phyloP scores from a whole-genome alignment of 1,139 yeast species.

The Nadsonia starkeyi-henricii region DNA sequence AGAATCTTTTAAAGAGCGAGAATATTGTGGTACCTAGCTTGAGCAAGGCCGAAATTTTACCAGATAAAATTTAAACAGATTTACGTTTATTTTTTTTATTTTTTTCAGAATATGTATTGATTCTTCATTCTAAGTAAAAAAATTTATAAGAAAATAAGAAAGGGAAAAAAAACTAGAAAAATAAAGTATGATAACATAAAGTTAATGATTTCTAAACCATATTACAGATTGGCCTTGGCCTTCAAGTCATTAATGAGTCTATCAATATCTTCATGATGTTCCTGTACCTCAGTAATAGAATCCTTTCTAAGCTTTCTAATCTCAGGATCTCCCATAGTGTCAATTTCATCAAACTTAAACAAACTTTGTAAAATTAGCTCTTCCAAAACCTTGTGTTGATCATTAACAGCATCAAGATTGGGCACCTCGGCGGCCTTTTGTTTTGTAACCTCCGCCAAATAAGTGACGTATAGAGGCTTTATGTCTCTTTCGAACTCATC shows the following conservation, averaged over 20 bases:
- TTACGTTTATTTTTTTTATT: not conserved
- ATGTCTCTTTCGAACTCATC: constrained; percentile 18
- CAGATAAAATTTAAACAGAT: not conserved
- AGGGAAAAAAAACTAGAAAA: too few species aligned
- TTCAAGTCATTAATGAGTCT: constrained; percentile 12
- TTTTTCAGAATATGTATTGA: not conserved
- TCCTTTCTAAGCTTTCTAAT: constrained; percentile 24
- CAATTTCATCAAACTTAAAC: constrained; percentile 27
- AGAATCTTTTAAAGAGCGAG: constrained; percentile 15
- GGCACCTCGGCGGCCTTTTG: constrained; percentile 12
- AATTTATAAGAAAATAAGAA: too few species aligned
- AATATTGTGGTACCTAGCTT: constrained; percentile 16
- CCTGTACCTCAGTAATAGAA: constrained; percentile 26
- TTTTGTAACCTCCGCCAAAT: constrained; percentile 10
- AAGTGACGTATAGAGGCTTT: constrained; percentile 20
- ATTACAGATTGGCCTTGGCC: constrained; percentile 1
- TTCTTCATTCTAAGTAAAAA: not conserved
- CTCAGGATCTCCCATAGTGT: constrained; percentile 23
- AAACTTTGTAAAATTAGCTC: constrained; percentile 28
- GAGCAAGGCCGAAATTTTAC: not conserved
- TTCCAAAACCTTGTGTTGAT: constrained; percentile 23
- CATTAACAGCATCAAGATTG: constrained; percentile 13
- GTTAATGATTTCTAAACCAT: too few species aligned
- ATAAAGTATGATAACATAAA: too few species aligned
- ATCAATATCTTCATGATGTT: constrained; percentile 22